phyloP scores from a whole-genome alignment of 441 rosid species.

The Pelargonium citronellum region DNA sequence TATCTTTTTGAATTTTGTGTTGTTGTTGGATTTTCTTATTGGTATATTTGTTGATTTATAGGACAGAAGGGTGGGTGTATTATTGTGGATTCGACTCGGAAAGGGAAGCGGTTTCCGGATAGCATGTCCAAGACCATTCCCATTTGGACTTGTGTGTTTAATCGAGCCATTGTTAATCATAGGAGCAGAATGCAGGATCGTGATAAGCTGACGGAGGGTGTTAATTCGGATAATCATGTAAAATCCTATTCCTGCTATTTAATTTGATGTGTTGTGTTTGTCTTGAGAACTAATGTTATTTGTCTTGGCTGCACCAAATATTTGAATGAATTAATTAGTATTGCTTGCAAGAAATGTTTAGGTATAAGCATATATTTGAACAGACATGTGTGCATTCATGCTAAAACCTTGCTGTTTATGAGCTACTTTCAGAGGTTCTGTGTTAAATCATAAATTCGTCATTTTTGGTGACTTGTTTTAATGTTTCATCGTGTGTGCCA shows the following conservation, averaged over 20 bases:
- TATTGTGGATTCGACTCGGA: slow-evolving; percentile 75
- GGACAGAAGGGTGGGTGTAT: slow-evolving; percentile 92
- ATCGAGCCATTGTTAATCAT: slow-evolving; percentile 48
- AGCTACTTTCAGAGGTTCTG: neutral
- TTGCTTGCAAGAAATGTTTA: neutral
- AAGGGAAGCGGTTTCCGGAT: slow-evolving; percentile 89
- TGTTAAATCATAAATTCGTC: neutral
- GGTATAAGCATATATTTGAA: neutral
- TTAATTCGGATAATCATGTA: slow-evolving; percentile 26
- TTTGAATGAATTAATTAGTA: neutral
- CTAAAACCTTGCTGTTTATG: neutral
- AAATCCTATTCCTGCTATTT: neutral
- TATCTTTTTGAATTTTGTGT: slow-evolving; percentile 9
- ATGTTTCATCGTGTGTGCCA: neutral
- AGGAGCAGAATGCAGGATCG: slow-evolving; percentile 27
- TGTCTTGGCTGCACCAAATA: neutral
- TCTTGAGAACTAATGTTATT: neutral
- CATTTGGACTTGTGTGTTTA: slow-evolving; percentile 82
- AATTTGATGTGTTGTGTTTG: neutral
- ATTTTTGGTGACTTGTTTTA: neutral
- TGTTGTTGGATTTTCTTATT: neutral
- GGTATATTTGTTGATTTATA: slow-evolving; percentile 29
- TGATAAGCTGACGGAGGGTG: slow-evolving; percentile 28
- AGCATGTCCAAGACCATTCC: slow-evolving; percentile 97
- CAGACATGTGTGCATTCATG: neutral